Conservation (phyloP, 1,284 basidiomycete species). For the Hemileia vastatrix region DNA sequence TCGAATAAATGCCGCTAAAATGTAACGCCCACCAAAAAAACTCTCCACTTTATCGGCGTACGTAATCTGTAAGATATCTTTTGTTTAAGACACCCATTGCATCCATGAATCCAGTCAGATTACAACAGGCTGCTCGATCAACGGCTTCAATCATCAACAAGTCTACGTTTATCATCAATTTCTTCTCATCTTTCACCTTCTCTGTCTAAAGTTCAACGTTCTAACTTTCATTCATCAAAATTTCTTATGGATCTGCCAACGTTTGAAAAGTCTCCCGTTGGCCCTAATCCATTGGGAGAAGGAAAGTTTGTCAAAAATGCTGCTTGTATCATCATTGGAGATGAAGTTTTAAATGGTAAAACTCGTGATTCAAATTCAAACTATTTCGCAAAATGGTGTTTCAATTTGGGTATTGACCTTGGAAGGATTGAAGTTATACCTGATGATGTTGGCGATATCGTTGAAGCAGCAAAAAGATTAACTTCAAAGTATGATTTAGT, state of each 20-base stretch:
- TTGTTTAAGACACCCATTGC: too few species aligned
- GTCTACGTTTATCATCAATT: too few species aligned
- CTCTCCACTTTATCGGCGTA: too few species aligned
- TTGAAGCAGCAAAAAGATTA: constrained; percentile 74
- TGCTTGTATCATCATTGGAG: constrained; percentile 64
- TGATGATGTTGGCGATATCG: constrained; percentile 77
- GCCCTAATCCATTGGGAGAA: constrained; percentile 57
- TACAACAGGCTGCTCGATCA: too few species aligned
- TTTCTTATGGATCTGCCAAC: too few species aligned
- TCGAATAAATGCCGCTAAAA: too few species aligned
- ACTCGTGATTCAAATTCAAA: constrained; percentile 72
- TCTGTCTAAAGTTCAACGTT: too few species aligned
- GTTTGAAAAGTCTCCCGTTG: constrained; percentile 54
- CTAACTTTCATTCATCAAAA: too few species aligned
- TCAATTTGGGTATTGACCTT: constrained; percentile 76
- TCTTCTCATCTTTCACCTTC: too few species aligned
- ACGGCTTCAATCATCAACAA: too few species aligned
- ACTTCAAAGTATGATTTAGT: constrained; percentile 76
- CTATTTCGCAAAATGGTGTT: constrained; percentile 59
- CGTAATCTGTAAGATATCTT: too few species aligned
- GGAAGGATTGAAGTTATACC: constrained; percentile 74
- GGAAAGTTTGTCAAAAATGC: constrained; percentile 61
- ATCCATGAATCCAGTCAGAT: too few species aligned
- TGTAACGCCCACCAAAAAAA: constrained; percentile 37
- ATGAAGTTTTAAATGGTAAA: constrained; percentile 75